Percentiles rank a stretch among this genome's conserved stretches.
phyloP scores from a whole-genome alignment of 2,329 filamentous ascomycete genomes.

The Pestalotiopsis sp. region DNA sequence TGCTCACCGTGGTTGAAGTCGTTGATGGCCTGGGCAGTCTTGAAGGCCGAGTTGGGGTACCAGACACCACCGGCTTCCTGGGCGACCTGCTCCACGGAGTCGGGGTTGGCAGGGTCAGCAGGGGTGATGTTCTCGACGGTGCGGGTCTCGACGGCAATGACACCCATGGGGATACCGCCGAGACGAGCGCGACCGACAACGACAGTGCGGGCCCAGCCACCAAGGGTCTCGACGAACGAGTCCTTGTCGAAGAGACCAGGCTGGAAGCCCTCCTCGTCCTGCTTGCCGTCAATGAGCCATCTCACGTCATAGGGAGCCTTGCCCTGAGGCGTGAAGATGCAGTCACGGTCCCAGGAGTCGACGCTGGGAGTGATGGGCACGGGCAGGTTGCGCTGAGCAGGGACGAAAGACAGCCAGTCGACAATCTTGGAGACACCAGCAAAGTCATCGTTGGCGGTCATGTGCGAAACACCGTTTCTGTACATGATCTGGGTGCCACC shows the following conservation, averaged over 20 bases:
- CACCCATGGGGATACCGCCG: constrained; percentile 96
- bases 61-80: constrained; percentile 98
- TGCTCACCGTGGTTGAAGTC: constrained; percentile 99
- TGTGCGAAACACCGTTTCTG: constrained; percentile 98
- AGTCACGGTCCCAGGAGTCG: constrained; percentile 91
- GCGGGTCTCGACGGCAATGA: constrained; percentile 95
- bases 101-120: constrained; percentile 95
- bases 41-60: constrained; percentile 99
- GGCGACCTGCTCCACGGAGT: constrained; percentile 93
- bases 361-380: constrained; percentile 87
- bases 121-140: constrained; percentile 96
- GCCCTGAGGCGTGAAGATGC: constrained; percentile 79
- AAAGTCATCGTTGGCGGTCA: constrained; percentile 97
- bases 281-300: constrained; percentile 88
- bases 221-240: constrained; percentile 95
- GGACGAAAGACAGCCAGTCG: constrained; percentile 96
- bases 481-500: constrained; percentile 99
- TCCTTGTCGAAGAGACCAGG: constrained; percentile 93
- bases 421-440: constrained; percentile 97
- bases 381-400: constrained; percentile 90
- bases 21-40: constrained; percentile 97
- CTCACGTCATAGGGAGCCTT: constrained; percentile 91
- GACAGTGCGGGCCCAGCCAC: constrained; percentile 95
- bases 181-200: constrained; percentile 96
- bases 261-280: constrained; percentile 84